Percentiles rank a stretch among this genome's conserved stretches.
Conservation (phyloP, 331 rosid species). For the Pyracantha coccinea region DNA sequence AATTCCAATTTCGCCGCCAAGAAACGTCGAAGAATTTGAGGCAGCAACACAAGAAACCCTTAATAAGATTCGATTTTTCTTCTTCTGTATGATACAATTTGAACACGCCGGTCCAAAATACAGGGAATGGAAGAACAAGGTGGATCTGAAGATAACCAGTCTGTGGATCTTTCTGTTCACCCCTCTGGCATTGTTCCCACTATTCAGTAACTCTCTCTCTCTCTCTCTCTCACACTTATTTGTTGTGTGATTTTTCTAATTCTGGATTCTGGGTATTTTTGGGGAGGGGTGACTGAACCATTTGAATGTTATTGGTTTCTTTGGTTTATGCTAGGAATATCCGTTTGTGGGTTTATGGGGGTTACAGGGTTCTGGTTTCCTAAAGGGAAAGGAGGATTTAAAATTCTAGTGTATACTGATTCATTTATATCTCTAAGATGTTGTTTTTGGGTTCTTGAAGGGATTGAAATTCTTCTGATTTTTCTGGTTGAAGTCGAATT, state of each 20-base stretch:
- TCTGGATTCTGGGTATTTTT: not conserved
- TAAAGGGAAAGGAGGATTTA: not conserved
- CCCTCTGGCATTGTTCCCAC: slow-evolving; percentile 90
- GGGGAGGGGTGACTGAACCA: no score
- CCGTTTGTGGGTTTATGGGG: not conserved
- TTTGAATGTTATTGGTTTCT: not conserved
- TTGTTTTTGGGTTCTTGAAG: not conserved
- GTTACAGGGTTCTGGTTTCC: not conserved
- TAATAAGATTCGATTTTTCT: no score
- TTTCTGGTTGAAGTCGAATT: not conserved
- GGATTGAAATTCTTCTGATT: not conserved
- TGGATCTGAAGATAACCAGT: slow-evolving; percentile 62
- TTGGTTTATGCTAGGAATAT: not conserved
- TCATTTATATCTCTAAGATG: not conserved
- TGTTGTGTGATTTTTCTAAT: not conserved
- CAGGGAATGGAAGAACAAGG: slow-evolving; percentile 66
- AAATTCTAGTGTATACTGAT: not conserved
- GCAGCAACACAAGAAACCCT: no score
- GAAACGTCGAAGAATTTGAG: no score
- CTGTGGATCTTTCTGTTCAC: slow-evolving; percentile 63
- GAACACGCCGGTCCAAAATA: not conserved
- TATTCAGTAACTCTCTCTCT: slow-evolving; percentile 58
- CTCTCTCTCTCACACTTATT: no score
- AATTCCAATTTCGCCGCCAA: not conserved
- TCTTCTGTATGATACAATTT: no score